Conservation (phyloP, 1,284 basidiomycete species). For the Cryptococcus sp. region DNA sequence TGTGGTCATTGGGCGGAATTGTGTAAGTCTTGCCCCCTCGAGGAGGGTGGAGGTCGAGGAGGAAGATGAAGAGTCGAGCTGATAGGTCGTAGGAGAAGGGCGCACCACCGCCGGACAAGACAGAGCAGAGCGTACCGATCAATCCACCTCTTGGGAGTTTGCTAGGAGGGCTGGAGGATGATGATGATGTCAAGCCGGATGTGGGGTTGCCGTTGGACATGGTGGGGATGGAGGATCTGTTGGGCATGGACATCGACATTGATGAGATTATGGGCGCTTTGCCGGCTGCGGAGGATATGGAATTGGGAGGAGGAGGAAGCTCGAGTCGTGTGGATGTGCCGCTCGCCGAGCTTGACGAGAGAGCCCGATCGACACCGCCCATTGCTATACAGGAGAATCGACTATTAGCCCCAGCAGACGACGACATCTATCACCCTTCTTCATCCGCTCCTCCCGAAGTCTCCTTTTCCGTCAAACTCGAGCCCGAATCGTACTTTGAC, state of each 20-base stretch:
- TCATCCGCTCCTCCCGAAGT: neutral
- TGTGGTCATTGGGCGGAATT: constrained; percentile 45
- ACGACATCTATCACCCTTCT: neutral
- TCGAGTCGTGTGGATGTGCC: neutral
- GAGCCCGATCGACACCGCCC: too few species aligned
- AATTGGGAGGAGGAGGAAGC: too few species aligned
- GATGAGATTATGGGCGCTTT: too few species aligned
- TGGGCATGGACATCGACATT: neutral
- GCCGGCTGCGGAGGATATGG: too few species aligned
- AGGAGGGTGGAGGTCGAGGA: neutral
- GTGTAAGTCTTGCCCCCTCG: constrained; percentile 13
- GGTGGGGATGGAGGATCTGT: neutral
- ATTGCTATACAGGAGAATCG: too few species aligned
- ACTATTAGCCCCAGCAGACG: too few species aligned
- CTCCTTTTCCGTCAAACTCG: constrained; percentile 1
- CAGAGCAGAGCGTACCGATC: constrained; percentile 1
- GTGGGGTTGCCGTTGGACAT: neutral
- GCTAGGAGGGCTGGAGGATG: neutral
- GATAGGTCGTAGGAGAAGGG: neutral
- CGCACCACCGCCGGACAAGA: neutral
- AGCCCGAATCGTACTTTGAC: constrained; percentile 10
- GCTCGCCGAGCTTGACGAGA: too few species aligned
- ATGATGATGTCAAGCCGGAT: neutral
- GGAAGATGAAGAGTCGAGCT: neutral
- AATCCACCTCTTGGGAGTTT: constrained; percentile 1